Evolutionary conservation across 2,329 filamentous ascomycete genomes (phyloP).

Genomic region (Penicillium hordei): DNA sequence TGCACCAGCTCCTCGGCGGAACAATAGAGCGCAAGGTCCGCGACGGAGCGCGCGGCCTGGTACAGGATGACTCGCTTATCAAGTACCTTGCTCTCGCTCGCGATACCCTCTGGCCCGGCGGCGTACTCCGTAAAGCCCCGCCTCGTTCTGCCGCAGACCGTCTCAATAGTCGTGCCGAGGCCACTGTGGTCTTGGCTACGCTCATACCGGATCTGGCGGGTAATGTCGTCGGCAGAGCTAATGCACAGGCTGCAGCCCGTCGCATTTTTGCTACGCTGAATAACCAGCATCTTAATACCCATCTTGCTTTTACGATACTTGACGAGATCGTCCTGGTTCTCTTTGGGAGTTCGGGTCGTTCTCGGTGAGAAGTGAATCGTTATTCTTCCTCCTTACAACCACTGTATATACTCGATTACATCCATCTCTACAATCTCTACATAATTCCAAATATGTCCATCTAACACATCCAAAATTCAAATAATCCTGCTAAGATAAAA

Average conservation of each 20-base stretch:
- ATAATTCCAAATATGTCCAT: neutral
- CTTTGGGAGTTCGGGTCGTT: conserved; percentile 47
- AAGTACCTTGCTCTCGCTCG: conserved; percentile 73
- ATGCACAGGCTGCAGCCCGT: conserved; percentile 85
- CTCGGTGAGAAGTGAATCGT: conserved; percentile 7
- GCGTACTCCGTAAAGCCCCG: conserved; percentile 50
- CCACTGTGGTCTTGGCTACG: conserved; percentile 82
- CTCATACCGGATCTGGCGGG: conserved; percentile 87
- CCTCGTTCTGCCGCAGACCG: conserved; percentile 69
- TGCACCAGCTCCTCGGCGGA: conserved; percentile 92
- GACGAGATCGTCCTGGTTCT: conserved; percentile 68
- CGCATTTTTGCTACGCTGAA: conserved; percentile 89
- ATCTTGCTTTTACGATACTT: conserved; percentile 68
- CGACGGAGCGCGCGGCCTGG: conserved; percentile 71
- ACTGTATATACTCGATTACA: conserved; percentile 4
- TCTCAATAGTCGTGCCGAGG: conserved; percentile 77
- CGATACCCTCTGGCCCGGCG: conserved; percentile 74
- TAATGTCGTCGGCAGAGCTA: conserved; percentile 87
- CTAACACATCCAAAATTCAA: neutral
- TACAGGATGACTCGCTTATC: conserved; percentile 76
- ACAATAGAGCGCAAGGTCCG: conserved; percentile 95
- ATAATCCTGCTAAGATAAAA: neutral
- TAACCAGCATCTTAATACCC: conserved; percentile 79
- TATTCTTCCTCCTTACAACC: neutral
- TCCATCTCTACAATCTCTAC: neutral